Base-by-base conservation (phyloP, 176 grass and related monocot species). In the Calamus simplicifolius region DNA sequence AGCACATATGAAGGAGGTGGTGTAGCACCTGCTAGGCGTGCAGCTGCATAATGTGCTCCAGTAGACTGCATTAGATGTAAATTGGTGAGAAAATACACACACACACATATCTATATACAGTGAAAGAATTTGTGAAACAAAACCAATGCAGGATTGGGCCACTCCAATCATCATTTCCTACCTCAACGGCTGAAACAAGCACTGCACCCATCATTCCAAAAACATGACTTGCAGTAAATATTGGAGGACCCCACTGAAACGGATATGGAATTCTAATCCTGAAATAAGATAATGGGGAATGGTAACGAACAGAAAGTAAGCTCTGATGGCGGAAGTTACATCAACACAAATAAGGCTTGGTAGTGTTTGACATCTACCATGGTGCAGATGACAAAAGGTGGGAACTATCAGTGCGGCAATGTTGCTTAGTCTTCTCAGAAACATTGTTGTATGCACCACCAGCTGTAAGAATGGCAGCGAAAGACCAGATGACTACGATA, bases 181-280 rank as follows among this genome's bases (percentile, higher is more conserved):
- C 94, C 94, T 98, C 88, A 68, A 92, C 75, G 57, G 81, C 84
- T 64, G 81, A 76, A 85, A 98, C 94, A 83, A 98, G 85, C 64
- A 98, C 94, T 76, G 94, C 94, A 65, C 88, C 94, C 81, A 98
- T 98, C 94, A 98, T 93, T 62, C 94, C 94, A 75, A 98, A 98
- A 71, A 85, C 88, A 64, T 98, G 88, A 52, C 88, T 81, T 50
- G 94, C 94, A 12, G 78, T 80, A 70, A 98, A 98, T 59, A 98
- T 98, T 43, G 94, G 93, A 1, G 70, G 58, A 23, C 94, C 94
- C 94, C 94, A 98, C 61, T 98, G 88, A 71, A 98, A 93, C 14
- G 94, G 94, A 57, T 86, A 93, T 19, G 88, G 88, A 64, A 92
- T 72, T 77, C 73, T 98, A 65, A 98, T 89, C 94, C 94, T 98